Conservation (phyloP, 2,329 filamentous ascomycete species). For the Ceratocystis eucalypticola region DNA sequence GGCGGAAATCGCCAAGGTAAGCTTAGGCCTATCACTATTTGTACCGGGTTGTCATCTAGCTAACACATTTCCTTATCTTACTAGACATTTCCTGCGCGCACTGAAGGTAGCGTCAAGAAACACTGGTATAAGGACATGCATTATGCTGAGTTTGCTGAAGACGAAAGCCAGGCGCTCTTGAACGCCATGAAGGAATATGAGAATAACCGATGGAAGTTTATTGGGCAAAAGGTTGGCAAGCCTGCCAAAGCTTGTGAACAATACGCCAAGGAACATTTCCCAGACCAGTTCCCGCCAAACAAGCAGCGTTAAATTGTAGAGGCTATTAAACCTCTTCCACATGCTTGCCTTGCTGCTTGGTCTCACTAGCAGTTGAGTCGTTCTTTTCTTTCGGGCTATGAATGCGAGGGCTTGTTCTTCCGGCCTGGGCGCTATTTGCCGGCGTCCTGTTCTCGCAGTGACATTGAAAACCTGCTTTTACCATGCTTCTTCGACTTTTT, state of each 20-base stretch:
- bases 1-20: slow-evolving; percentile 98
- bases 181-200: slow-evolving; percentile 98
- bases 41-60: neutral
- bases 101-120: slow-evolving; percentile 97
- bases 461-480: neutral
- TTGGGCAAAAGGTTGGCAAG: slow-evolving; percentile 93
- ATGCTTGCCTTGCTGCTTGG: no score
- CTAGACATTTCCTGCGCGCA: slow-evolving; percentile 80
- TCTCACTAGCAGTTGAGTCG: neutral
- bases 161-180: slow-evolving; percentile 74
- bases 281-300: slow-evolving; percentile 27
- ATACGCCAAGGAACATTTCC: slow-evolving; percentile 92
- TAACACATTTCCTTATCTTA: neutral
- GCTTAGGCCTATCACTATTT: slow-evolving; percentile 29
- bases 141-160: slow-evolving; percentile 94
- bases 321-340: neutral
- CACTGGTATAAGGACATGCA: slow-evolving; percentile 99
- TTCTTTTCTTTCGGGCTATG: neutral
- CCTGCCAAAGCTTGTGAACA: slow-evolving; percentile 75
- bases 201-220: slow-evolving; percentile 95
- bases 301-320: slow-evolving; percentile 14
- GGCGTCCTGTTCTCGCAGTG: neutral
- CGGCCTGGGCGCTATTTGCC: neutral
- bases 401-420: neutral
- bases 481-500: neutral